Evolutionary conservation across 768 basidiomycete genomes (phyloP), one percentile per base, ranked within the genome.

Genomic region (Kwoniella newhampshirensis): DNA sequence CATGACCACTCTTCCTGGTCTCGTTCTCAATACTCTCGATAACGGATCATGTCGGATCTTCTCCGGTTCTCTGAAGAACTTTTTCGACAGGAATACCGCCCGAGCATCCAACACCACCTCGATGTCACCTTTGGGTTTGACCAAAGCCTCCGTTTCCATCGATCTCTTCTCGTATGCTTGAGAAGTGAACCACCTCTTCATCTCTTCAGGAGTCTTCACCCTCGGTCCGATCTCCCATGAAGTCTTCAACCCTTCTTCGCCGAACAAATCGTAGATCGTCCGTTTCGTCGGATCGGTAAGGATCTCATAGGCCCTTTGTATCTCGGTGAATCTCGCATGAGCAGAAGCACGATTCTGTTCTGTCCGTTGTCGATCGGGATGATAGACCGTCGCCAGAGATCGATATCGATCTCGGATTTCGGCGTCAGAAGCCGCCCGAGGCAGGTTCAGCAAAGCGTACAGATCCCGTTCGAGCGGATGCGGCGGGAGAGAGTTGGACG

Each of bases 231-330:
- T 66, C 49, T 77, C 75, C 75, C 73, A 78, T 6, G 64, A 64
- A 21, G 76, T 72, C 57, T 70, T 70, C 20, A 80, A 57, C 3
- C 79, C 79, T 30, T 77, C 40, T 75, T 76, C 72, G 80, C 88
- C 89, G 67, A 89, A 79, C 28, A 81, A 75, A 70, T 91, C 88
- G 75, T 91, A 90, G 5, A 89, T 83, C 48, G 84, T 84, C 20
- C 88, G 48, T 58, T 68, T 67, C 18, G 75, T 63, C 25, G 66
- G 60, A 57, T 92, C 88, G 37, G 85, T 86, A 26, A 91, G 75
- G 21, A 90, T 85, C 82, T 91, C 85, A 71, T 91, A 91, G 12
- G 90, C 89, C 62, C 86, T 86, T 62, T 90, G 88, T 20, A 92
- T 81, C 71, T 86, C 84, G 17, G 86, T 80, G 61, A 91, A 91